phyloP scores from a whole-genome alignment of 352 stramenopile genomes.

The Phytophthora pluvialis region DNA sequence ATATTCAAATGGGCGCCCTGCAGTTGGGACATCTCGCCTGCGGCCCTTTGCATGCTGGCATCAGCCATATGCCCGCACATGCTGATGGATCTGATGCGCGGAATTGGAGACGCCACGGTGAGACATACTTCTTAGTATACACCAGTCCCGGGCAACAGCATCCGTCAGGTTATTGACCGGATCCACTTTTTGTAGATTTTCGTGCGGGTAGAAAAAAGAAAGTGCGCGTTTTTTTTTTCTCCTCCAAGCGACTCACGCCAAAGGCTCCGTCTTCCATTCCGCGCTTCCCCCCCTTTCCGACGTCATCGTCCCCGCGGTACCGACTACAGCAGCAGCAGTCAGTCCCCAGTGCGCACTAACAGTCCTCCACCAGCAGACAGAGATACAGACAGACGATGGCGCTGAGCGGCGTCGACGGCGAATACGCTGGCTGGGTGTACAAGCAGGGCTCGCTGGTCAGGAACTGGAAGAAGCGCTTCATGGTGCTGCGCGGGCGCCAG shows the following conservation, averaged over 20 bases:
- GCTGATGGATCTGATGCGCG: neutral
- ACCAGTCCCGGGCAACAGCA: neutral
- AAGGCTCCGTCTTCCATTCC: slow-evolving; percentile 12
- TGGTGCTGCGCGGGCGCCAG: slow-evolving; percentile 81
- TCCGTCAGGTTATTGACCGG: neutral
- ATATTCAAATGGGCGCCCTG: neutral
- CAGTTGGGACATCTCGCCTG: neutral
- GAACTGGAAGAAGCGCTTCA: slow-evolving; percentile 90
- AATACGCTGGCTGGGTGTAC: slow-evolving; percentile 83
- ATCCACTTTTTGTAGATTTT: slow-evolving; percentile 15
- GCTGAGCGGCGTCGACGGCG: slow-evolving; percentile 47
- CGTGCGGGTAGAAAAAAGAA: slow-evolving; percentile 17
- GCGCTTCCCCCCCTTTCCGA: slow-evolving; percentile 12
- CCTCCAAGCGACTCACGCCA: slow-evolving; percentile 18
- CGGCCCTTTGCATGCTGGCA: neutral
- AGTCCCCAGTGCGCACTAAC: neutral
- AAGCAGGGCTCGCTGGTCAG: slow-evolving; percentile 83
- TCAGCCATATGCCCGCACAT: neutral
- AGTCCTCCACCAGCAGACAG: neutral
- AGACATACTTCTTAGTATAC: slow-evolving; percentile 15
- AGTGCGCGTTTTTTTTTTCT: neutral
- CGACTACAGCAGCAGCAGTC: neutral
- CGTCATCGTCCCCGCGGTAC: slow-evolving; percentile 3
- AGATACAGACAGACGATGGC: slow-evolving; percentile 30
- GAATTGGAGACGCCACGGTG: neutral